A percentile compares a stretch with the other conserved stretches of the same genome.
Evolutionary conservation across 140 eudicot genomes (phyloP).

Genomic region (Erigeron philadelphicus): DNA sequence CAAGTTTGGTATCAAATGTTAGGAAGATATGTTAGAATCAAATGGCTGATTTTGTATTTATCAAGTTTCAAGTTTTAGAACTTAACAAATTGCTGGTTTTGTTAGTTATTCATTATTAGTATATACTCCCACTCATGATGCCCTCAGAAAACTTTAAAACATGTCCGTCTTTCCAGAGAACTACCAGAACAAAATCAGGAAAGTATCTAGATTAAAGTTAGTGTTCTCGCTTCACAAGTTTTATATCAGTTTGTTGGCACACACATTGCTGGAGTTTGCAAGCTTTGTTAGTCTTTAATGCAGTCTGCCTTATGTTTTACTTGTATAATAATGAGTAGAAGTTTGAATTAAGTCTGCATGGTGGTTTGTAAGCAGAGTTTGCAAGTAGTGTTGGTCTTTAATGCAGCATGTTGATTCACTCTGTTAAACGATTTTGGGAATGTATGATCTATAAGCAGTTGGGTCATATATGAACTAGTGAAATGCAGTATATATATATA

Average conservation of each 20-base stretch:
- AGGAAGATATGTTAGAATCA: background rate
- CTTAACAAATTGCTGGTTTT: background rate
- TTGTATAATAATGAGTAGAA: background rate
- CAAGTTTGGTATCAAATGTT: background rate
- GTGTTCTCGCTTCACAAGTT: background rate
- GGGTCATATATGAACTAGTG: too few species aligned
- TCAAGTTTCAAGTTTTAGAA: background rate
- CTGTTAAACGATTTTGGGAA: too few species aligned
- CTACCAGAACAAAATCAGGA: background rate
- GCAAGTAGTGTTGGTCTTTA: background rate
- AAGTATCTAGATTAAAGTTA: background rate
- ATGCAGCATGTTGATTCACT: background rate
- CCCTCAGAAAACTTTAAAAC: too few species aligned
- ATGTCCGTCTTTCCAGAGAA: too few species aligned
- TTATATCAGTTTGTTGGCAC: background rate
- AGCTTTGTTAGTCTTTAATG: background rate
- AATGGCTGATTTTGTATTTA: slow-evolving; percentile 6
- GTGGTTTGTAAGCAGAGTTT: background rate
- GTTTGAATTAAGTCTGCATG: too few species aligned
- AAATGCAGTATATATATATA: too few species aligned
- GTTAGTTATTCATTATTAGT: background rate
- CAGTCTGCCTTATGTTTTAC: background rate
- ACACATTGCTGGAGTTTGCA: background rate
- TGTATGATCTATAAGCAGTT: too few species aligned
- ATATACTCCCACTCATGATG: background rate